phyloP scores from a whole-genome alignment of 2,329 filamentous ascomycete species.

The Scedosporium boydii region DNA sequence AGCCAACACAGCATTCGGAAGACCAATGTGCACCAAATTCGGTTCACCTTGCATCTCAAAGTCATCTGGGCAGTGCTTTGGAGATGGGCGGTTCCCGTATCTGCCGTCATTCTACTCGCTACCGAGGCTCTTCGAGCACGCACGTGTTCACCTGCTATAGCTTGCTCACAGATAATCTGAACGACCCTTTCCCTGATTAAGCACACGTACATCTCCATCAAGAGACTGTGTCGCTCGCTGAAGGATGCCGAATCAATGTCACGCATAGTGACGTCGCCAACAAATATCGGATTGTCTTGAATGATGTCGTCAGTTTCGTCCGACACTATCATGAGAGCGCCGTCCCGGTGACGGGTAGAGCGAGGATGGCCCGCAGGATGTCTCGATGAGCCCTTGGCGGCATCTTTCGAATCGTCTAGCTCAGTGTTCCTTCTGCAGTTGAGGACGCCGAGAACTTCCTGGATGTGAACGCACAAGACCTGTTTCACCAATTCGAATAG shows the following conservation, averaged over 20 bases:
- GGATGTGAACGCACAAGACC: constrained; percentile 39
- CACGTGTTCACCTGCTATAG: neutral
- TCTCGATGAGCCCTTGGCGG: constrained; percentile 5
- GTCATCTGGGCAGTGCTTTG: neutral
- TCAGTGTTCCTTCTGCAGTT: constrained; percentile 25
- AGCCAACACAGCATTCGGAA: constrained; percentile 52
- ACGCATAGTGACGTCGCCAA: constrained; percentile 22
- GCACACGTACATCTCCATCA: constrained; percentile 45
- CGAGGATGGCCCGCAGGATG: neutral
- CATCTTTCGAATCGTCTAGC: constrained; percentile 1
- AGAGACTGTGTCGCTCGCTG: constrained; percentile 36
- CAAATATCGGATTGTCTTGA: too few species aligned
- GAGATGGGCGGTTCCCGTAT: neutral
- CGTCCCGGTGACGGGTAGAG: neutral
- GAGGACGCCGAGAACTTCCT: constrained; percentile 36
- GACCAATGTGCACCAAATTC: constrained; percentile 45
- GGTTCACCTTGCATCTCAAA: constrained; percentile 17
- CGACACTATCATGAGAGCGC: neutral
- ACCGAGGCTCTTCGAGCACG: neutral
- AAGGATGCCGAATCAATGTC: constrained; percentile 37
- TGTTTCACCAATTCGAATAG: constrained; percentile 27
- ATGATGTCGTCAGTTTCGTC: too few species aligned
- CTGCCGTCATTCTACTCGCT: neutral
- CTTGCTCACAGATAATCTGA: neutral
- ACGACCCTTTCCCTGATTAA: neutral